Evolutionary conservation across 2,329 filamentous ascomycete species (phyloP).

Genomic region (Sphaerostilbella broomeana): DNA sequence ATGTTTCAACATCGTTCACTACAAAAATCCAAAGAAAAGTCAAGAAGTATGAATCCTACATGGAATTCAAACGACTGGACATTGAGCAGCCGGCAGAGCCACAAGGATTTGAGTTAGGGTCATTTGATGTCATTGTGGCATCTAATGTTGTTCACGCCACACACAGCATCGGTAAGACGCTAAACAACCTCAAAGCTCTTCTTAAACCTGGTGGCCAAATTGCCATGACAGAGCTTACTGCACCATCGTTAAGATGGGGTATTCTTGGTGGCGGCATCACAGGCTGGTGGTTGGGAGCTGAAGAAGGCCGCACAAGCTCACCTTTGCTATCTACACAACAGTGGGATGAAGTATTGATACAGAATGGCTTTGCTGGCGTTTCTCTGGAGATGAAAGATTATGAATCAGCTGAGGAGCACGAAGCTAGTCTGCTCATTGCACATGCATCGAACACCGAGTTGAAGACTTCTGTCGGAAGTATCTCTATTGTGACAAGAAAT

Average conservation of each 20-base stretch:
- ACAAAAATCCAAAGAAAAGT: conserved; percentile 14
- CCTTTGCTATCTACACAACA: conserved; percentile 2
- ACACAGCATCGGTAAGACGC: background rate
- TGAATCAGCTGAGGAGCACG: conserved; percentile 5
- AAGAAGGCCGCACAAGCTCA: conserved; percentile 6
- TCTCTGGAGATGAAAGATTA: conserved; percentile 8
- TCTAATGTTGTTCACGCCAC: conserved; percentile 16
- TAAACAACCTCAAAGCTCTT: conserved; percentile 5
- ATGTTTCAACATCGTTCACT: conserved; percentile 28
- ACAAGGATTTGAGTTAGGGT: conserved; percentile 14
- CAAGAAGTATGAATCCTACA: conserved; percentile 3
- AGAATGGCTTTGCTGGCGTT: conserved; percentile 9
- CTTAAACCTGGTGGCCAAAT: conserved; percentile 12
- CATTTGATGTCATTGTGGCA: conserved; percentile 20
- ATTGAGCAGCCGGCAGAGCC: conserved; percentile 7
- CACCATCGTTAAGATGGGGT: conserved; percentile 9
- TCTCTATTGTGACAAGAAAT: conserved; percentile 6
- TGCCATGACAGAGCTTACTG: conserved; percentile 11
- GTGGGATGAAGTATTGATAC: conserved; percentile 4
- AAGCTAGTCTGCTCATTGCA: conserved; percentile 9
- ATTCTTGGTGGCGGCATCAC: background rate
- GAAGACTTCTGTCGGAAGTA: background rate
- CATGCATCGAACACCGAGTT: conserved; percentile 1
- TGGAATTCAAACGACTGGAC: conserved; percentile 21
- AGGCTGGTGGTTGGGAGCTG: conserved; percentile 10